Percentiles rank a stretch among this genome's conserved stretches.
phyloP scores from a whole-genome alignment of 192 early-diverging fungal genomes.

The Coemansia sp. region DNA sequence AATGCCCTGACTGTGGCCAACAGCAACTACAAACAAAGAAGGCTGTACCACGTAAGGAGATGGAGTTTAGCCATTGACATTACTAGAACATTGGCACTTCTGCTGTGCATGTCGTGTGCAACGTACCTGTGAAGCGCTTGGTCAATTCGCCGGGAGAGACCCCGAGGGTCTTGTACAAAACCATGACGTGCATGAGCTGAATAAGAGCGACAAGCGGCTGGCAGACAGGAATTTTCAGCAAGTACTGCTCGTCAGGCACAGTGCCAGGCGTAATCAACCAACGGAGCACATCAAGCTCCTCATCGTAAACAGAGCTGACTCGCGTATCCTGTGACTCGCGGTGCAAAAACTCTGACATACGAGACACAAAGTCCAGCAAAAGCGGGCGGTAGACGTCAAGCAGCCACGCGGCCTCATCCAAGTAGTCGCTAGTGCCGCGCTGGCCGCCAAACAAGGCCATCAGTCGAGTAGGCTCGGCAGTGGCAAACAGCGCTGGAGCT shows the following conservation, averaged over 20 bases:
- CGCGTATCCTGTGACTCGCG: slow-evolving; percentile 56
- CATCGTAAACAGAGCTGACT: slow-evolving; percentile 56
- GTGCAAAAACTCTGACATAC: slow-evolving; percentile 67
- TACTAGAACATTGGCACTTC: neutral
- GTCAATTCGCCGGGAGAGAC: slow-evolving; percentile 50
- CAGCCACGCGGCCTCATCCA: slow-evolving; percentile 75
- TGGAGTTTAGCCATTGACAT: neutral
- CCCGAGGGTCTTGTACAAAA: slow-evolving; percentile 60
- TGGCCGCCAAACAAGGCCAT: slow-evolving; percentile 94
- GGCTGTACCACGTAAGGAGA: neutral
- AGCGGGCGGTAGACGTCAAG: slow-evolving; percentile 72
- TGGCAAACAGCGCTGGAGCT: slow-evolving; percentile 16
- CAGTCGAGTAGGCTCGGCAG: slow-evolving; percentile 50
- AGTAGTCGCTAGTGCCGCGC: slow-evolving; percentile 78
- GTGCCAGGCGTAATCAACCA: slow-evolving; percentile 72
- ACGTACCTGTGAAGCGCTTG: slow-evolving; percentile 25
- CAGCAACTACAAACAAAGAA: slow-evolving; percentile 27
- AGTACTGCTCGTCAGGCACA: slow-evolving; percentile 67
- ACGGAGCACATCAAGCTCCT: slow-evolving; percentile 69
- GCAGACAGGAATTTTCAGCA: slow-evolving; percentile 69
- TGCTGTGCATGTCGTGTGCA: neutral
- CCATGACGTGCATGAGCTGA: slow-evolving; percentile 79
- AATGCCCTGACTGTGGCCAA: slow-evolving; percentile 91
- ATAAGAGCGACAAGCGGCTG: slow-evolving; percentile 86
- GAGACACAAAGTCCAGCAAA: slow-evolving; percentile 65